Evolutionary conservation across 2,329 filamentous ascomycete genomes (phyloP), one percentile per base, ranked within the genome.

Genomic region (Microcyclosporella mali): DNA sequence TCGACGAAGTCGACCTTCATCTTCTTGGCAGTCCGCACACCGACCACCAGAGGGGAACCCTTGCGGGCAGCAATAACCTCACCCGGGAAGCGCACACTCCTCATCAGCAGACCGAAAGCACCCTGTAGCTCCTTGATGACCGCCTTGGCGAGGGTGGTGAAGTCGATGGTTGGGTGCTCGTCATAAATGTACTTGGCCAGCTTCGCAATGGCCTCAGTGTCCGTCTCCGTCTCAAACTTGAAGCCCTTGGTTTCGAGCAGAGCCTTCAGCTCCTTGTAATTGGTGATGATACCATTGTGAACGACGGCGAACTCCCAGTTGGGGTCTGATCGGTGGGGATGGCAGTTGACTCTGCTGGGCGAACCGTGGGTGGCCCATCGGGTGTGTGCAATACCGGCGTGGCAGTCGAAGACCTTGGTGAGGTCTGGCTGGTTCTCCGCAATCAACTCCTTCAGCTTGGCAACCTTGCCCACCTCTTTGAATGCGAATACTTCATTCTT

Each of bases 1-100:
- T 98, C 92, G 66, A 98, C 92, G 63, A 98, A 98, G 73, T 98
- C 92, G 51, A 98, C 92, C 84, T 97, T 98, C 92, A 98, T 97
- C 74, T 94, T 94, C 77, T 85, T 94, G 71, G 88, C 79, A 43
- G 92, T 97, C 73, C 88, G 86, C 66, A 98, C 92, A 71, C 92
- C 92, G 59, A 98, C 88, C 52, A 98, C 92, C 49, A 98, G 79
- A 33, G 92, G 92, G 50, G 92, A 98, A 72, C 92, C 92, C 80
- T 98, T 98, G 61, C 92, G 88, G 66, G 92, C 92, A 43, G 92
- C 92, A 69, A 98, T 88, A 51, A 97, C 85, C 75, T 98, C 92
- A 65, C 95, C 88, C 47, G 92, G 92, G 75, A 88, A 98, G 79
- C 97, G 90, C 44, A 95, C 88, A 32, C 92, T 98, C 78, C 97